These are phyloP conservation scores for Fusarium hainanense DNA, from an alignment of 2,329 filamentous ascomycete genomes.

Conservation along the genomic window DNA sequence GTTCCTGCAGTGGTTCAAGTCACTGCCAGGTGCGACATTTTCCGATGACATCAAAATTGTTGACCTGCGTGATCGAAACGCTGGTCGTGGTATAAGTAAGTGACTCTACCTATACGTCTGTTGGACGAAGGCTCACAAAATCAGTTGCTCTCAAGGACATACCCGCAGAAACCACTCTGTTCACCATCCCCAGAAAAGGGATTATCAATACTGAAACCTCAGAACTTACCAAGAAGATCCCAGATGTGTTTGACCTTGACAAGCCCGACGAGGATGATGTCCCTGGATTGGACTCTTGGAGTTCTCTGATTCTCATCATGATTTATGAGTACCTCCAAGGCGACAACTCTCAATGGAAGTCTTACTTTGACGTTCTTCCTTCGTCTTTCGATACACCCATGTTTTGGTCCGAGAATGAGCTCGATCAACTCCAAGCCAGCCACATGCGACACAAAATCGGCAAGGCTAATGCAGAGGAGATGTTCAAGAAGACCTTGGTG, in stretches of 20 bases:
- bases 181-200: constrained; percentile 77
- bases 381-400: constrained; percentile 82
- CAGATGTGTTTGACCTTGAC: constrained; percentile 61
- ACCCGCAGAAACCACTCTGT: constrained; percentile 78
- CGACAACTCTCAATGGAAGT: constrained; percentile 74
- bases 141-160: constrained; percentile 80
- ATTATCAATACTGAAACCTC: constrained; percentile 82
- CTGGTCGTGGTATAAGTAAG: constrained; percentile 67
- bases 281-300: constrained; percentile 63
- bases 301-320: constrained; percentile 77
- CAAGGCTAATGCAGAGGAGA: constrained; percentile 74
- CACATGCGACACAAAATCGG: constrained; percentile 82
- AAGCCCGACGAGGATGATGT: constrained; percentile 51
- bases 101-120: not conserved
- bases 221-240: constrained; percentile 67
- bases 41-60: constrained; percentile 63
- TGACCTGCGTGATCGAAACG: constrained; percentile 62
- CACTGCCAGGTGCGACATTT: constrained; percentile 63
- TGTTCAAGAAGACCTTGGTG: constrained; percentile 69
- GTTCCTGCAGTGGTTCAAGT: constrained; percentile 67
- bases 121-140: constrained; percentile 48
- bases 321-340: constrained; percentile 77
- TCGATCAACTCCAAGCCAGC: constrained; percentile 79
- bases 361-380: constrained; percentile 82
- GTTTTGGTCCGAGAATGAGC: constrained; percentile 82